phyloP scores from a whole-genome alignment of 2,329 filamentous ascomycete genomes.

The Paradendryphiella salina region DNA sequence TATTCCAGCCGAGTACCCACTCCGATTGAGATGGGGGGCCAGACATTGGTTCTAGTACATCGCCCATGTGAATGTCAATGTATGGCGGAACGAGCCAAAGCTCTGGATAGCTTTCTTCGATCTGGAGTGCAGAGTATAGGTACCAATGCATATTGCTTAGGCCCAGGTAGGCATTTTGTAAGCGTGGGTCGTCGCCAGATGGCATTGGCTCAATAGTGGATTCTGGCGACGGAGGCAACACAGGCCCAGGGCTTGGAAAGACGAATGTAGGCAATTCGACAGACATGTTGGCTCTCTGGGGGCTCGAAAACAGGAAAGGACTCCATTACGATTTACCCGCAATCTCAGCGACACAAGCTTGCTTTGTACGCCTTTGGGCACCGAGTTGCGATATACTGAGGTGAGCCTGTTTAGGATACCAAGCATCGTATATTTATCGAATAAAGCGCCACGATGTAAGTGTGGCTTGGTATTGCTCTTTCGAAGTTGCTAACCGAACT shows the following conservation, averaged over 20 bases:
- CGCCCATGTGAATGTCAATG: neutral
- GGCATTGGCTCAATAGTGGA: neutral
- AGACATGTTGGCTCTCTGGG: conserved; percentile 1
- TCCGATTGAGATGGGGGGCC: neutral
- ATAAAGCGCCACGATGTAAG: conserved; percentile 1
- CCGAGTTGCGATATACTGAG: neutral
- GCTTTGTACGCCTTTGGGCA: neutral
- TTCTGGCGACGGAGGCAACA: neutral
- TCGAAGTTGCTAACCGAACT: neutral
- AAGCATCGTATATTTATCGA: conserved; percentile 3
- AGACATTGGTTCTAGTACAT: neutral
- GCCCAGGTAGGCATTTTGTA: neutral
- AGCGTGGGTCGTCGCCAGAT: neutral
- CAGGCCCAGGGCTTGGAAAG: neutral
- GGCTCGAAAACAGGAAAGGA: neutral
- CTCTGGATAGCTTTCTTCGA: neutral
- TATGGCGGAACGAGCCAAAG: neutral
- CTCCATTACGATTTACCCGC: neutral
- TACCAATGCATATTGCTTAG: neutral
- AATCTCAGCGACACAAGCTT: neutral
- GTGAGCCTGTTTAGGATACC: neutral
- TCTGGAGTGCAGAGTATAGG: neutral
- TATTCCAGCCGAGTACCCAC: neutral
- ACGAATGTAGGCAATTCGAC: neutral
- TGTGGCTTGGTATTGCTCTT: conserved; percentile 2